These are phyloP conservation scores for Penicillium sp. DNA, from an alignment of 2,329 filamentous ascomycete genomes.

Conservation along the genomic window DNA sequence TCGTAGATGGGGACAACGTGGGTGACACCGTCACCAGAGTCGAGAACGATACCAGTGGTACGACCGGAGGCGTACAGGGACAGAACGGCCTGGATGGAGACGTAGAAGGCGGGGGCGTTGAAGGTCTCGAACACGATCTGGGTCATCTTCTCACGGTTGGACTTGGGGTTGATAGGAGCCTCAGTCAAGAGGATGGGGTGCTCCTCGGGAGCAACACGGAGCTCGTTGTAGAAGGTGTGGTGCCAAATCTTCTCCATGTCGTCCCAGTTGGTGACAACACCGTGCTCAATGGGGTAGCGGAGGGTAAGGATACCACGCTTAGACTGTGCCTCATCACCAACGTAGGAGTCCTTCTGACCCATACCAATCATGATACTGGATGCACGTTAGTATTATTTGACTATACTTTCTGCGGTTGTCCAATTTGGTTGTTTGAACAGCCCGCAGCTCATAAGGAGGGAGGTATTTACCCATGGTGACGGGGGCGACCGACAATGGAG, in stretches of 20 bases:
- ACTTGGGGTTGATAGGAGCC: constrained; percentile 99
- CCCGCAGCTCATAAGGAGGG: constrained; percentile 10
- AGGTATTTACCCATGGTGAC: constrained; percentile 93
- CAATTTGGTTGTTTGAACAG: background rate
- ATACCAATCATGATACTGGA: constrained; percentile 99
- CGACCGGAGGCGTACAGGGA: constrained; percentile 99
- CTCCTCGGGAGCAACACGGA: constrained; percentile 99
- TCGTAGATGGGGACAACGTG: constrained; percentile 99
- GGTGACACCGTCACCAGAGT: constrained; percentile 99
- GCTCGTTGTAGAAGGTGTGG: constrained; percentile 99
- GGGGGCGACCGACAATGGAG: constrained; percentile 98
- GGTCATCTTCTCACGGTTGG: constrained; percentile 99
- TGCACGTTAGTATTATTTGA: constrained; percentile 34
- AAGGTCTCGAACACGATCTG: constrained; percentile 99
- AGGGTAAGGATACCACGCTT: constrained; percentile 99
- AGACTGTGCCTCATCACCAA: constrained; percentile 99
- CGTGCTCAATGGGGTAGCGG: constrained; percentile 99
- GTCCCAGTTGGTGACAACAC: constrained; percentile 99
- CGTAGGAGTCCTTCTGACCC: constrained; percentile 99
- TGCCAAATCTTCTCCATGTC: constrained; percentile 99
- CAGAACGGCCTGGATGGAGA: constrained; percentile 99
- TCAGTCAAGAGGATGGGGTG: constrained; percentile 99
- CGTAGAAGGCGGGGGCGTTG: constrained; percentile 99
- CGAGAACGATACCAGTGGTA: constrained; percentile 99
- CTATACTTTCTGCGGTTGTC: background rate